phyloP scores from a whole-genome alignment of 257 asterid species.

The Solanum bulbocastanum region DNA sequence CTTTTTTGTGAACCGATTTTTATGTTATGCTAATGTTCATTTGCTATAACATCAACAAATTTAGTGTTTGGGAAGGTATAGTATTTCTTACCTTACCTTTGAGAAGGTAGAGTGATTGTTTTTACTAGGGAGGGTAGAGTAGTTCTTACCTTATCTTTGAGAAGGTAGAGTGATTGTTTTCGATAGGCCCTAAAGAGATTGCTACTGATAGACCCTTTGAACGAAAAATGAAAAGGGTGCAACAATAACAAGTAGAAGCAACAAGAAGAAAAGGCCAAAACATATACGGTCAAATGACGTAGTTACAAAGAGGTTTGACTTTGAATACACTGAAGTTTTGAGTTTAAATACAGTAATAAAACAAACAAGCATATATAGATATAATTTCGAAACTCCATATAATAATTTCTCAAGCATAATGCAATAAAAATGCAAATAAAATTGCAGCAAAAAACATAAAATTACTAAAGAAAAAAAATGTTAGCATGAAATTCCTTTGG shows the following conservation, averaged over 20 bases:
- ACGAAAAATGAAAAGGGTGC: background rate
- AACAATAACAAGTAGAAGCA: background rate
- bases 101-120: background rate
- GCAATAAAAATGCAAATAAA: slow-evolving; percentile 17
- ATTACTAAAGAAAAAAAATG: slow-evolving; percentile 7
- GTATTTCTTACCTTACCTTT: background rate
- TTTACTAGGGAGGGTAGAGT: no score
- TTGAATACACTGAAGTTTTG: background rate
- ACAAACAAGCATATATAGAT: background rate
- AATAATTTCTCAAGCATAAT: slow-evolving; percentile 3
- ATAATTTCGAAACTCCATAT: background rate
- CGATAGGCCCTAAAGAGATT: no score
- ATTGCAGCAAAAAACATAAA: slow-evolving; percentile 17
- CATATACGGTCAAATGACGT: background rate
- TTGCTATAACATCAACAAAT: background rate
- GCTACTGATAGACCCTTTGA: no score
- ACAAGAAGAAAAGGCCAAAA: background rate
- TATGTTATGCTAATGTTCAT: background rate
- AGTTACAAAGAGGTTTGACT: background rate
- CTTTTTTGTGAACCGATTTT: background rate
- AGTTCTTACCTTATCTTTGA: no score
- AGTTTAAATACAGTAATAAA: background rate
- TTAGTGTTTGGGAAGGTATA: background rate
- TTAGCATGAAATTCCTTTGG: slow-evolving; percentile 19
- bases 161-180: no score